Percentiles rank a stretch among this genome's conserved stretches.
Conservation (phyloP, 192 early-diverging fungal genomes). For the Chytriomyces confervae region DNA sequence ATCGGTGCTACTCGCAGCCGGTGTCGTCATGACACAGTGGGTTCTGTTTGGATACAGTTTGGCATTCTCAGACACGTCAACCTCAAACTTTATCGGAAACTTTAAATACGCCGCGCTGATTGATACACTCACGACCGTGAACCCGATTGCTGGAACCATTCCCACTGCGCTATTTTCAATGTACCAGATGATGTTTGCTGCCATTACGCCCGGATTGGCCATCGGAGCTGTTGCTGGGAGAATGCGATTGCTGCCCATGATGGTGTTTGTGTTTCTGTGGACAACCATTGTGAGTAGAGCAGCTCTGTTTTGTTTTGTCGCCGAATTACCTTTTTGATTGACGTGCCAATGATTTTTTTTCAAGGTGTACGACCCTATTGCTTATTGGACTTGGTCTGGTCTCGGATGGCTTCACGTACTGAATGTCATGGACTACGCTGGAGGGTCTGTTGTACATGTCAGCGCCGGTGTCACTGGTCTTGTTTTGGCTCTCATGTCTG, state of each 20-base stretch:
- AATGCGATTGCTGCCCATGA: conserved; percentile 78
- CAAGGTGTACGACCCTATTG: conserved; percentile 91
- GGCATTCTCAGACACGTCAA: conserved; percentile 73
- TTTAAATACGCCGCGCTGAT: conserved; percentile 29
- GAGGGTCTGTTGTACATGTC: conserved; percentile 84
- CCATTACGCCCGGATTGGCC: conserved; percentile 85
- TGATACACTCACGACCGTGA: conserved; percentile 37
- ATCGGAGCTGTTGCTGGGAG: conserved; percentile 89
- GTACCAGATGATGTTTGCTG: conserved; percentile 90
- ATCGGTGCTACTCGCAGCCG: conserved; percentile 74
- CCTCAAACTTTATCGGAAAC: conserved; percentile 31
- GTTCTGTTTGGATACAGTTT: conserved; percentile 83
- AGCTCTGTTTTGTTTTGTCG: not conserved
- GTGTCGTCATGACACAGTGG: conserved; percentile 80
- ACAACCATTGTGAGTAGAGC: conserved; percentile 82
- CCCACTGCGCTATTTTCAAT: conserved; percentile 69
- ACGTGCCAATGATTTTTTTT: not conserved
- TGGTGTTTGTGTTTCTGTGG: conserved; percentile 84
- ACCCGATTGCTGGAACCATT: conserved; percentile 63
- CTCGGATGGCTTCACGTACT: conserved; percentile 79
- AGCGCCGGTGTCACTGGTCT: conserved; percentile 79
- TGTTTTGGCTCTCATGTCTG: conserved; percentile 81
- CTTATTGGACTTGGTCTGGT: conserved; percentile 93
- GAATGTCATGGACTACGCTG: conserved; percentile 77
- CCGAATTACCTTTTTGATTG: not conserved